phyloP scores from a whole-genome alignment of 805 yeast species.

The Metahyphopichia silvanorum region DNA sequence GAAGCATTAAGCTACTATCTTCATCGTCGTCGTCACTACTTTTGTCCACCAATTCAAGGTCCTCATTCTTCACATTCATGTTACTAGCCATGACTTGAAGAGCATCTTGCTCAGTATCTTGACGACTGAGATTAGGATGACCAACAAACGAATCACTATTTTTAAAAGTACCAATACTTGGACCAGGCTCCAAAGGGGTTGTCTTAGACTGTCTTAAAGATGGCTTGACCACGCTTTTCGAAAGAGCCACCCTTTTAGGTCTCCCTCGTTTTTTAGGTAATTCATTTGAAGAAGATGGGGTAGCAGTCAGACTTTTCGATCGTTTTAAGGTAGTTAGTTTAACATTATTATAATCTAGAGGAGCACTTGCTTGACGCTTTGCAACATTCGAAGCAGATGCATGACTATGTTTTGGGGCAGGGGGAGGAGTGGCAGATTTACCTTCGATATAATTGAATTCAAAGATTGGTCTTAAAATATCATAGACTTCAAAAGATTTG shows the following conservation, averaged over 20 bases:
- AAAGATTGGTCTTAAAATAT: conserved; percentile 61
- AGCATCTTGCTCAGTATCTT: conserved; percentile 41
- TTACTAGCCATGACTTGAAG: conserved; percentile 29
- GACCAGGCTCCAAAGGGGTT: conserved; percentile 26
- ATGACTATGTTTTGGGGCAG: conserved; percentile 45
- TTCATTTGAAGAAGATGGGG: conserved; percentile 15
- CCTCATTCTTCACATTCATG: conserved; percentile 33
- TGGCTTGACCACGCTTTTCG: conserved; percentile 6
- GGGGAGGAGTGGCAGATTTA: conserved; percentile 40
- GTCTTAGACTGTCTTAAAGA: conserved; percentile 35
- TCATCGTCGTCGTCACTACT: conserved; percentile 30
- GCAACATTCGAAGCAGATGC: conserved; percentile 44
- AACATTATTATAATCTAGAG: conserved; percentile 15
- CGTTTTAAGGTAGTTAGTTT: conserved; percentile 17
- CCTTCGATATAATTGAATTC: conserved; percentile 51
- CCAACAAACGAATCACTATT: conserved; percentile 8
- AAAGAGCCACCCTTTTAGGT: conserved; percentile 30
- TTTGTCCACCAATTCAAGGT: conserved; percentile 28
- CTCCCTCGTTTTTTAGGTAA: conserved; percentile 36
- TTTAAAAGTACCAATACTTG: conserved; percentile 27
- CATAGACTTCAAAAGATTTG: conserved; percentile 40
- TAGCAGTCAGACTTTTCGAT: conserved; percentile 8
- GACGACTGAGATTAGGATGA: conserved; percentile 20
- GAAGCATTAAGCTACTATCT: conserved; percentile 7
- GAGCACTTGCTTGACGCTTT: conserved; percentile 19